phyloP scores from a whole-genome alignment of 2,329 filamentous ascomycete genomes.

The Aspergillus viridinutans region DNA sequence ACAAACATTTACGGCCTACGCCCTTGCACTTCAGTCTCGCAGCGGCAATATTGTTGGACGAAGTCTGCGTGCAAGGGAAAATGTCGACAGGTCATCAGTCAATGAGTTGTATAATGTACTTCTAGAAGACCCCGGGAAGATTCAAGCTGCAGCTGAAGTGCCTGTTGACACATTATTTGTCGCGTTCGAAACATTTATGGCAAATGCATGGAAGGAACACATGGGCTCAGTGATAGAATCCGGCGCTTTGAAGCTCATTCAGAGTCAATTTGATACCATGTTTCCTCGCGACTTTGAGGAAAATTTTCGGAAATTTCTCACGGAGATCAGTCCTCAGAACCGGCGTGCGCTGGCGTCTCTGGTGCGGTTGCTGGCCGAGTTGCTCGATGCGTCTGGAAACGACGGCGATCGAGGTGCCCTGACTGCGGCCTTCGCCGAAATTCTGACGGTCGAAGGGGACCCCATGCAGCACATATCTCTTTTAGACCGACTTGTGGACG shows the following conservation, averaged over 20 bases:
- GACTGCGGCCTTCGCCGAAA: constrained; percentile 82
- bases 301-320: constrained; percentile 51
- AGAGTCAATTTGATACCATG: constrained; percentile 46
- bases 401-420: constrained; percentile 85
- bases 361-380: constrained; percentile 78
- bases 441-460: constrained; percentile 72
- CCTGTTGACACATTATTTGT: constrained; percentile 82
- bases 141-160: constrained; percentile 69
- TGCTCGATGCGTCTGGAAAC: constrained; percentile 85
- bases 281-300: constrained; percentile 50
- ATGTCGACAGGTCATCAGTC: constrained; percentile 71
- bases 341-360: constrained; percentile 75
- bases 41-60: constrained; percentile 84
- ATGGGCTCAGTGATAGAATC: constrained; percentile 80
- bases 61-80: constrained; percentile 64
- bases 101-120: constrained; percentile 89
- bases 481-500: constrained; percentile 81
- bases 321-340: constrained; percentile 55
- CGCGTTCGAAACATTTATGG: constrained; percentile 89
- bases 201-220: constrained; percentile 80
- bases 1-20: constrained; percentile 78
- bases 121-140: constrained; percentile 75
- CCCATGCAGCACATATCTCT: constrained; percentile 83
- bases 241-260: constrained; percentile 68
- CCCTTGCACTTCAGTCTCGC: constrained; percentile 74